Evolutionary conservation across 345 rosid genomes (phyloP).

Genomic region (Acer campestre): DNA sequence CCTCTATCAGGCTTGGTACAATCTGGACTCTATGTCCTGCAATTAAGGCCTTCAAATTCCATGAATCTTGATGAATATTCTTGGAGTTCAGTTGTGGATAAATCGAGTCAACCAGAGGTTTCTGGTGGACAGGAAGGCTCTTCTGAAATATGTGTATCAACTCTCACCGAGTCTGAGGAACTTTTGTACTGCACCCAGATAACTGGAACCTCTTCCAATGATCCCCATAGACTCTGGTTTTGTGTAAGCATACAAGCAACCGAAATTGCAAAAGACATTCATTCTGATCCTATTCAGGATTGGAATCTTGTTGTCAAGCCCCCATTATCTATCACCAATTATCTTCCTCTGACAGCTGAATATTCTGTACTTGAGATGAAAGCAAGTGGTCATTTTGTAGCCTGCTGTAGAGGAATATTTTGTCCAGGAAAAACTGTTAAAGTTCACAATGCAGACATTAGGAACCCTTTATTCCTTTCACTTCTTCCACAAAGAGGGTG

Average conservation of each 20-base stretch:
- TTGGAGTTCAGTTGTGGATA: slow-evolving; percentile 83
- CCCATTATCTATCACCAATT: slow-evolving; percentile 75
- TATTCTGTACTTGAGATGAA: slow-evolving; percentile 78
- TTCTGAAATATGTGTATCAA: slow-evolving; percentile 67
- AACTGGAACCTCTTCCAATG: slow-evolving; percentile 61
- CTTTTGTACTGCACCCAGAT: slow-evolving; percentile 67
- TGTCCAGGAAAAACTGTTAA: slow-evolving; percentile 69
- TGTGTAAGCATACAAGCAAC: slow-evolving; percentile 72
- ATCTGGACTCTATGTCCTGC: slow-evolving; percentile 58
- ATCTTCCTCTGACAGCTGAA: slow-evolving; percentile 87
- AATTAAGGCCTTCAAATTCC: slow-evolving; percentile 57
- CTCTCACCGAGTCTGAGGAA: slow-evolving; percentile 68
- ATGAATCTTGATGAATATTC: slow-evolving; percentile 55
- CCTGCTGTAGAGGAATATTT: slow-evolving; percentile 68
- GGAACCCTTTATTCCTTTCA: slow-evolving; percentile 69
- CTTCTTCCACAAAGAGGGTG: slow-evolving; percentile 89
- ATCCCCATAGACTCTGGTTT: slow-evolving; percentile 69
- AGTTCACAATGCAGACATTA: slow-evolving; percentile 71
- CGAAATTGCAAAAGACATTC: slow-evolving; percentile 81
- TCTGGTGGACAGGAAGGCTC: slow-evolving; percentile 34
- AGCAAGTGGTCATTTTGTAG: slow-evolving; percentile 59
- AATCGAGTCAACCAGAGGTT: slow-evolving; percentile 35
- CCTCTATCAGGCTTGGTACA: slow-evolving; percentile 70
- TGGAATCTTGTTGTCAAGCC: slow-evolving; percentile 86
- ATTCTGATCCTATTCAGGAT: slow-evolving; percentile 79